phyloP scores from a whole-genome alignment of 2,329 filamentous ascomycete genomes.

The Xylaria arbuscula region DNA sequence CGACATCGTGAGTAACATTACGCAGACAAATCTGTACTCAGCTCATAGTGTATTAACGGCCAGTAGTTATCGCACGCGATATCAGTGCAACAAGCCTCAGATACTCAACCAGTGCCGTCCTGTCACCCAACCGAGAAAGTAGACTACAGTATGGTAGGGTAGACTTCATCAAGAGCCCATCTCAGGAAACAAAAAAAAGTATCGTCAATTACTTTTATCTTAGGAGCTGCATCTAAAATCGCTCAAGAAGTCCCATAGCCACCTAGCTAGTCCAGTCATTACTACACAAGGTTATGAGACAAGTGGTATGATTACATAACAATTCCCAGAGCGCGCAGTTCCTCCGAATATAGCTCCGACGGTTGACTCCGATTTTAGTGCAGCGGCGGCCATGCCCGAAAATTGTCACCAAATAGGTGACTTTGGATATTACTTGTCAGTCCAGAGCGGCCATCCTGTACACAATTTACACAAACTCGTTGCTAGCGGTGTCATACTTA shows the following conservation, averaged over 20 bases:
- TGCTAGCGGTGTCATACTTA: too few species aligned
- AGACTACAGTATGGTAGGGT: not conserved
- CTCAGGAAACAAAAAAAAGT: not conserved
- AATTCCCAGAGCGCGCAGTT: not conserved
- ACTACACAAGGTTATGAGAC: not conserved
- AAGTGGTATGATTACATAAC: not conserved
- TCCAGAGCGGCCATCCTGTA: too few species aligned
- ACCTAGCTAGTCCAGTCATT: not conserved
- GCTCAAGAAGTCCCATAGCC: not conserved
- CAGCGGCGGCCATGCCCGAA: conserved; percentile 4
- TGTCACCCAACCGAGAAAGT: not conserved
- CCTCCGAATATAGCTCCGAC: not conserved
- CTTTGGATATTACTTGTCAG: not conserved
- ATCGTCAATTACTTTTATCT: not conserved
- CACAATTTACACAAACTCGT: too few species aligned
- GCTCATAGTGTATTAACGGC: too few species aligned
- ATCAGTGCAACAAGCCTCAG: not conserved
- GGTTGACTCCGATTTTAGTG: not conserved
- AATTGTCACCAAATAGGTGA: not conserved
- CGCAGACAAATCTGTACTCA: too few species aligned
- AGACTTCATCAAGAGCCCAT: not conserved
- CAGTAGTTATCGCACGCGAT: too few species aligned
- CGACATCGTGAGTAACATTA: too few species aligned
- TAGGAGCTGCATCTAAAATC: not conserved
- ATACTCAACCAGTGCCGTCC: not conserved